Base-by-base conservation (phyloP, 371 early-diverging fungal species). In the Lichtheimia ramosa region DNA sequence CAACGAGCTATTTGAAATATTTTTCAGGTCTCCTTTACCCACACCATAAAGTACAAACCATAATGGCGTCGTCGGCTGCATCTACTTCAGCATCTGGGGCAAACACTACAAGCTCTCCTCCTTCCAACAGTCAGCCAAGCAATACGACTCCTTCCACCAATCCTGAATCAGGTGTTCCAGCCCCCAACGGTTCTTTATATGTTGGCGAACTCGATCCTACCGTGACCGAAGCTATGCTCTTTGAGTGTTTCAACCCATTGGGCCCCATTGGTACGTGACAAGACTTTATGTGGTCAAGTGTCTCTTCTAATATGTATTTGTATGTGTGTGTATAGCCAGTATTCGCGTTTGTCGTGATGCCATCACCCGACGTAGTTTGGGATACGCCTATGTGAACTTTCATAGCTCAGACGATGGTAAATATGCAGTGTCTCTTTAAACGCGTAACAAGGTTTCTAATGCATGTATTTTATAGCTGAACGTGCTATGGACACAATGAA, bases 371-470 rank as follows among this genome's bases (percentile, higher is more conserved):
- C 93, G 96, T 68, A 91, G 91, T 63, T 84, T 98, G 61, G 97
- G 98, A 34, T 98, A 98, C 78, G 96, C 96, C 62, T 98, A 98
- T 77, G 97, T 98, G 71, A 98, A 98, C 90, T 97, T 87, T 75
- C 89, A 88, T 73, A 88, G 83, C 68, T 71, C 75, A 43, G 74
- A 66, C 16, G 91, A 92, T 82, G 90, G 87, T 84, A 77, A 65
- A 43, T 18, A 18, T 18, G 14, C 16, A 2, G 16, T 14, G 21
- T 10, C 2, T 16, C 10, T 34, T 34, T 3, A 25, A 25, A 25
- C 25, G 25, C 25, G 25, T 25, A 25, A 25, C 25, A 25, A 34
- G 13, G 8, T 55, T 4, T 15, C 12, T 2, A 39, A 10, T 21
- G 5, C n/a, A 14, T 16, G 4, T 12, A 20, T 14, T 27, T 16